phyloP scores from a whole-genome alignment of 129 eudicot species.

The Gnaphalium uliginosum region DNA sequence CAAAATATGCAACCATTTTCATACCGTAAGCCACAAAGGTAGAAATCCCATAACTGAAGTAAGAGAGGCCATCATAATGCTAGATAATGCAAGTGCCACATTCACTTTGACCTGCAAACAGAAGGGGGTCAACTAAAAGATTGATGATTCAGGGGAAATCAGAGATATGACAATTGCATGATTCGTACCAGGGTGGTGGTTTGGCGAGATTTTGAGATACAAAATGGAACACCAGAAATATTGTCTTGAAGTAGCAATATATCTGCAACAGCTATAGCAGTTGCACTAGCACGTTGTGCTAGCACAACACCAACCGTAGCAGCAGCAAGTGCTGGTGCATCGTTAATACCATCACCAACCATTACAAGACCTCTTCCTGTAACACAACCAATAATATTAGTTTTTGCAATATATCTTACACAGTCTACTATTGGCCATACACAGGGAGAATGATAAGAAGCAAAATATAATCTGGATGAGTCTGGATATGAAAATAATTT shows the following conservation, averaged over 20 bases:
- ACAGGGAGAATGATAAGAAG: neutral
- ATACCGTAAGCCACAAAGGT: constrained; percentile 97
- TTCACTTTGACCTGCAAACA: constrained; percentile 76
- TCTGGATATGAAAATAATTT: neutral
- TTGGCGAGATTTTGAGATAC: constrained; percentile 86
- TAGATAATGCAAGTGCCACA: constrained; percentile 83
- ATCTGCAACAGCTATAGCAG: constrained; percentile 98
- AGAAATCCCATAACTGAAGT: constrained; percentile 95
- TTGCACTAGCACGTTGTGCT: constrained; percentile 98
- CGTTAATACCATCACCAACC: constrained; percentile 99
- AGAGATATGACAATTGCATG: neutral
- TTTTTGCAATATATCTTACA: neutral
- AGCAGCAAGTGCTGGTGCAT: constrained; percentile 98
- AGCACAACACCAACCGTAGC: constrained; percentile 92
- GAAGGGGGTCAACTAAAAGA: constrained; percentile 6
- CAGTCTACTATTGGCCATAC: neutral
- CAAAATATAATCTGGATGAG: neutral
- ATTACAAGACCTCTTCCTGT: constrained; percentile 90
- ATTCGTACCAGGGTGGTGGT: constrained; percentile 72
- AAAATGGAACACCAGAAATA: constrained; percentile 91
- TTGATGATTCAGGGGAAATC: neutral
- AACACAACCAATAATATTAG: constrained; percentile 9
- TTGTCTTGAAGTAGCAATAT: constrained; percentile 85
- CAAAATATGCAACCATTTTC: constrained; percentile 17
- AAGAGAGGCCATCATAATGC: constrained; percentile 90